Evolutionary conservation across 2,329 filamentous ascomycete genomes (phyloP), one percentile per base, ranked within the genome.

Genomic region (Colletotrichum coccodes): DNA sequence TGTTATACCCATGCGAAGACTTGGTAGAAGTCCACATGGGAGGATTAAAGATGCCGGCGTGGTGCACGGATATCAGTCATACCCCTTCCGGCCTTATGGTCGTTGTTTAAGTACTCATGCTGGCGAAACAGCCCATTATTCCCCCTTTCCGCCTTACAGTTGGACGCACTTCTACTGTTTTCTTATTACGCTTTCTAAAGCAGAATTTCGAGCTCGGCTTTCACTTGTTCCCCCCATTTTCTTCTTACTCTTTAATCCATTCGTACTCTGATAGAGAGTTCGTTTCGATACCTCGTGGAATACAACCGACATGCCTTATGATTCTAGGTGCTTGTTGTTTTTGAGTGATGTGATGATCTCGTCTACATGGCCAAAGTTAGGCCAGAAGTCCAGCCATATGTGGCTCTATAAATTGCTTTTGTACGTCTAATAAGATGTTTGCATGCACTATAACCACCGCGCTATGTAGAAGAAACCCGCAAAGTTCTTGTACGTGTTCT

Each of bases 211-310:
- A 73, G 73, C 72, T 75, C 75, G 73, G 50, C 54, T 60, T 66
- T 53, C 62, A 58, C 23, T 60, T 61, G 59, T 74, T 75, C n/a
- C 42, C 44, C 58, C 46, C 57, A 38, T 58, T 59, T 71, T 73
- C 61, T 64, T 71, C 67, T 72, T 73, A 65, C 74, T 68, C 72
- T 73, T 73, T 78, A 78, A 77, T 77, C 71, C 72, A 74, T 75
- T 74, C 71, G 71, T 70, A 72, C 73, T 76, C 73, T 83, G 81
- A 80, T 83, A 78, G 76, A 80, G 79, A 81, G 78, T 77, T 78
- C 76, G 76, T 79, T 80, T 82, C 77, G 77, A 82, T 81, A 81
- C 78, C 77, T 81, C 77, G 74, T 75, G 77, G 60, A 68, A 68
- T 68, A 52, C 59, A 62, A 49, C 49, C 44, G 64, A 56, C 59